Percentiles rank a stretch among this genome's conserved stretches.
phyloP scores from a whole-genome alignment of 2,329 filamentous ascomycete genomes.

The Xylariaceae sp. region DNA sequence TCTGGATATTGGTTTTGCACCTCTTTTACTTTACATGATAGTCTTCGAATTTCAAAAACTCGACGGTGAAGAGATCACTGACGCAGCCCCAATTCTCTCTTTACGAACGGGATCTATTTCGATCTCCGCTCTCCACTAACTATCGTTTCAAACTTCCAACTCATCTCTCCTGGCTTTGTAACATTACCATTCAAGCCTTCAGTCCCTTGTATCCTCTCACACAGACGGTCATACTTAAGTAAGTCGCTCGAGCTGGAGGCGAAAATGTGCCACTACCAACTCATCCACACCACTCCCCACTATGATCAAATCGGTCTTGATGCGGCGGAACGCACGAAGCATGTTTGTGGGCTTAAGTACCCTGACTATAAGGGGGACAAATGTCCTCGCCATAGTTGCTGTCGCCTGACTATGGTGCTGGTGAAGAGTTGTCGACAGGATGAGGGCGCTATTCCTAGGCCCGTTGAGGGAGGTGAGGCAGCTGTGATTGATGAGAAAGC shows the following conservation, averaged over 20 bases:
- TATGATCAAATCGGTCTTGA: conserved; percentile 10
- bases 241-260: neutral
- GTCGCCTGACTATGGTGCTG: conserved; percentile 9
- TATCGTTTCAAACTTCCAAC: neutral
- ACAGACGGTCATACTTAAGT: neutral
- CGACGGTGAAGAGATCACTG: too few species aligned
- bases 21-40: too few species aligned
- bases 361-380: neutral
- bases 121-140: neutral
- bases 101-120: too few species aligned
- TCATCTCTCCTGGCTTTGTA: neutral
- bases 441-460: neutral
- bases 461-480: too few species aligned
- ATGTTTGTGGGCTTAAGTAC: conserved; percentile 2
- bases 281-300: conserved; percentile 14
- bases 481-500: too few species aligned
- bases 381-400: conserved; percentile 14
- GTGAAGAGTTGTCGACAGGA: conserved; percentile 1
- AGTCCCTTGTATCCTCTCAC: neutral
- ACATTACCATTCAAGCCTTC: neutral
- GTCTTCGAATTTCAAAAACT: too few species aligned
- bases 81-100: too few species aligned
- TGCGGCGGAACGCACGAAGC: conserved; percentile 1
- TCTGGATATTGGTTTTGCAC: too few species aligned
- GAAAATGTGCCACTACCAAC: conserved; percentile 16